Conservation (phyloP, 2,329 filamentous ascomycete species). For the Penicillium sp. region DNA sequence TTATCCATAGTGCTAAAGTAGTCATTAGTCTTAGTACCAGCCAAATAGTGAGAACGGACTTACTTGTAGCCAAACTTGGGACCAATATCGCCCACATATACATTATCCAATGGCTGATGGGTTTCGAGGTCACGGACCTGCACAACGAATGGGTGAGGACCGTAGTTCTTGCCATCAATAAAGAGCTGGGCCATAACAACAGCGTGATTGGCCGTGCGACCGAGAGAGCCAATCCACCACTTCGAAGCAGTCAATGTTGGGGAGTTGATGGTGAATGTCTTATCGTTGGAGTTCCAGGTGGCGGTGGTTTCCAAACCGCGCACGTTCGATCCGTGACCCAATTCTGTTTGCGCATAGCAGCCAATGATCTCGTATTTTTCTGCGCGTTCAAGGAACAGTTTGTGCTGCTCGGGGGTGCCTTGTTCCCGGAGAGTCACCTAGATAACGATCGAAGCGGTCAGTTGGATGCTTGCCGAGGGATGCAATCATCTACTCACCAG, state of each 20-base stretch:
- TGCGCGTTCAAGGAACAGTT: slow-evolving; percentile 68
- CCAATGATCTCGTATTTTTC: slow-evolving; percentile 71
- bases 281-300: slow-evolving; percentile 70
- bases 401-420: slow-evolving; percentile 70
- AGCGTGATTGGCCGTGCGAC: slow-evolving; percentile 72
- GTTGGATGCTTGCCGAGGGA: neutral
- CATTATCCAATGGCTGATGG: slow-evolving; percentile 65
- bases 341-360: slow-evolving; percentile 78
- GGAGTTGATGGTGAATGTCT: slow-evolving; percentile 73
- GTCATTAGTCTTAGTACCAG: slow-evolving; percentile 6
- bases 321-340: slow-evolving; percentile 77
- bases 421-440: slow-evolving; percentile 69
- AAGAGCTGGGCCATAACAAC: slow-evolving; percentile 77
- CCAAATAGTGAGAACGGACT: slow-evolving; percentile 17
- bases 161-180: slow-evolving; percentile 66
- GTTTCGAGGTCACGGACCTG: slow-evolving; percentile 71
- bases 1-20: slow-evolving; percentile 69
- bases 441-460: slow-evolving; percentile 10
- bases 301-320: slow-evolving; percentile 70
- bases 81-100: slow-evolving; percentile 77
- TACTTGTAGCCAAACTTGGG: slow-evolving; percentile 75
- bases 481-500: slow-evolving; percentile 46
- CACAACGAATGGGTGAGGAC: slow-evolving; percentile 76
- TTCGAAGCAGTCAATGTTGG: slow-evolving; percentile 74
- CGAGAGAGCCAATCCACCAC: slow-evolving; percentile 82